Evolutionary conservation across 2,329 filamentous ascomycete genomes (phyloP), one percentile per base, ranked within the genome.

Genomic region (Apiospora koreana): DNA sequence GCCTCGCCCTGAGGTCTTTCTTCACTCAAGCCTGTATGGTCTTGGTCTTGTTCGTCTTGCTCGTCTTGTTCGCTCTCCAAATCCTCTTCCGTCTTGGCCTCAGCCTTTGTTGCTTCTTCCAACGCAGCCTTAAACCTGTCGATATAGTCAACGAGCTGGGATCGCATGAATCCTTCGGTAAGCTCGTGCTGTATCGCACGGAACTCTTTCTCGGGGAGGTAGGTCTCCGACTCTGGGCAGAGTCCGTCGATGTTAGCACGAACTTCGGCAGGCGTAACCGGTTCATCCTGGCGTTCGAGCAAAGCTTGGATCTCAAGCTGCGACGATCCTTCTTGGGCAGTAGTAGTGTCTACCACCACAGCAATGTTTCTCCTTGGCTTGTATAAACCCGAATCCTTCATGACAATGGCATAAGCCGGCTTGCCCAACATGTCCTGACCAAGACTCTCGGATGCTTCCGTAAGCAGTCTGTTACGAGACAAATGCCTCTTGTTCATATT

Each of bases 241-340:
- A 89, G 75, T 69, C 83, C 83, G 42, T 88, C 79, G 23, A 90
- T 84, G 70, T 87, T 85, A 3, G 77, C 75, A 66, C 81, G 75
- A 1, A 84, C 77, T 54, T 87, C 83, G 23, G 81, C 77, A 2
- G 72, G 67, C 1, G 74, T 77, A 1, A 77, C 72, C 2, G 79
- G 75, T 3, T 72, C 72, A 2, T 71, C 73, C 41, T 80, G 74
- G 12, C 75, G 73, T 1, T 77, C 72, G 4, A 83, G 69, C 7
- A 83, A 54, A 23, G 74, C 73, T 68, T 81, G 74, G 72, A 84
- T 79, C 23, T 69, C 67, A 64, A 21, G 64, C 23, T 45, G 23
- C 14, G 38, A 42, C 18, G 64, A 25, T 3, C 45, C n/a, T 10
- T 43, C 41, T 10, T 18, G 12, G 25, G 7, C 16, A n/a, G 38